These are phyloP conservation scores for Prunus campanulata DNA, from an alignment of 306 rosid genomes.

Conservation along the genomic window DNA sequence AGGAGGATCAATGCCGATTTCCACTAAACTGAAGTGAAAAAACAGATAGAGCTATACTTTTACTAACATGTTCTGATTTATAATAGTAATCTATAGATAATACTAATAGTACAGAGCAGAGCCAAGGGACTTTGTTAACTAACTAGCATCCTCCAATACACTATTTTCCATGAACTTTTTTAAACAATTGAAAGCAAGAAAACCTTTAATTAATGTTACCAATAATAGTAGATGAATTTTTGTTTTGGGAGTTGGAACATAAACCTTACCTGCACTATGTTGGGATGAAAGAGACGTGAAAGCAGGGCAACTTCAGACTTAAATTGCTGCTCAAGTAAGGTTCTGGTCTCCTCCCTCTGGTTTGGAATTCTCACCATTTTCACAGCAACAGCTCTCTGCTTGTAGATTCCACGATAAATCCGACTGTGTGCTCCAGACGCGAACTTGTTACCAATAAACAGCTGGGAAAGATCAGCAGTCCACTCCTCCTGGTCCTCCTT, in stretches of 20 bases:
- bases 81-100: no score
- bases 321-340: constrained; percentile 77
- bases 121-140: no score
- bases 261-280: constrained; percentile 79
- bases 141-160: no score
- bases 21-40: no score
- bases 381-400: constrained; percentile 96
- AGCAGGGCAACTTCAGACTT: constrained; percentile 93
- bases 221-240: not conserved
- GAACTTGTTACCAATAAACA: constrained; percentile 90
- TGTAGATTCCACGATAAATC: constrained; percentile 93
- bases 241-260: not conserved
- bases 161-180: no score
- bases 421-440: constrained; percentile 96
- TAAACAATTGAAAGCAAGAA: no score
- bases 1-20: no score
- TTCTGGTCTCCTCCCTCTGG: constrained; percentile 67
- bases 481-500: constrained; percentile 92
- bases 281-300: constrained; percentile 89
- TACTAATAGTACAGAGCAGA: no score
- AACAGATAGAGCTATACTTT: no score
- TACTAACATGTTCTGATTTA: no score
- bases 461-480: constrained; percentile 94
- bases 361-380: constrained; percentile 95
- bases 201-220: not conserved